Base-by-base conservation (phyloP, 2,329 filamentous ascomycete species). In the Pestalotiopsis sp. region DNA sequence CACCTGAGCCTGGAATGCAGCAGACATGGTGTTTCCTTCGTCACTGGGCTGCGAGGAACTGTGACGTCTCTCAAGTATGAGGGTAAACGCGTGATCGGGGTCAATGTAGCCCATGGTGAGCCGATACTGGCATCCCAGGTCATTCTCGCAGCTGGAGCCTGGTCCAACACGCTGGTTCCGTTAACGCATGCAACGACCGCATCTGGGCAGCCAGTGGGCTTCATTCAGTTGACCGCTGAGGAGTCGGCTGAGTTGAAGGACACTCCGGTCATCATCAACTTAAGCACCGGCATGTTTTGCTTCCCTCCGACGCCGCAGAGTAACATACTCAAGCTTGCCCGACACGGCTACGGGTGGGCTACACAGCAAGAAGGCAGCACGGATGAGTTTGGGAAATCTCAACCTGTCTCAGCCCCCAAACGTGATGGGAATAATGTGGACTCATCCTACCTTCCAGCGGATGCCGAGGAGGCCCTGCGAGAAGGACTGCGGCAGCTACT, bases 301-400 rank as follows among this genome's bases (percentile, higher is more conserved):
- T 64, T 64, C 4, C 61, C 61, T 12, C 61, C 61, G 1, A 64
- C 38, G 4, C 61, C 61, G 11, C n/a, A 52, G n/a, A 64, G 23
- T 14, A 45, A 64, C 39, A 14, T 64, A 7, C 41, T 64, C 20
- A 64, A 64, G 12, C 36, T 64, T 13, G 61, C 61, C 4, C 61
- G 61, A 17, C 61, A 64, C 36, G 61, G 61, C 11, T 64, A 64
- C 14, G 61, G 61, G 2, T 64, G n/a, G n/a, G 61, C 61, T 20
- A 64, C 61, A 23, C 36, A 31, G 13, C 17, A 20, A n/a, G 12
- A 45, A 25, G 61, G n/a, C 6, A 14, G 31, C 6, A 12, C 9
- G 9, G 60, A 41, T 20, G 27, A 62, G 2, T 20, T 20, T 23
- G 56, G 56, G 14, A 38, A 13, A 7, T 39, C 25, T 20, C 25